Evolutionary conservation across 2,329 filamentous ascomycete genomes (phyloP).

Genomic region (Emydomyces testavorans): DNA sequence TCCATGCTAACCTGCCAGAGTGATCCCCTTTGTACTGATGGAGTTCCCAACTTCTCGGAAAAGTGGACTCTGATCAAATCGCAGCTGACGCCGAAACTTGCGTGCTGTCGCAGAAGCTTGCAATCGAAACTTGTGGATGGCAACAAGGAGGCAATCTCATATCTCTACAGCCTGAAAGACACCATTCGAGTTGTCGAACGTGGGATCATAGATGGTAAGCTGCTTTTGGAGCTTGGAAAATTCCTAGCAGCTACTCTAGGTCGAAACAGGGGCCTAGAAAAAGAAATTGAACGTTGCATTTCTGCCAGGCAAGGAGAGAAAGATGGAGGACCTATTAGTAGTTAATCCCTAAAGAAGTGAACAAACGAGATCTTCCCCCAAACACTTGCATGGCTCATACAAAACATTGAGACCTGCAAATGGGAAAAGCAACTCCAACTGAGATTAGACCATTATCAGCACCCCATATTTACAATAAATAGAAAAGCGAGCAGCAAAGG

Average conservation of each 20-base stretch:
- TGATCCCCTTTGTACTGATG: not conserved
- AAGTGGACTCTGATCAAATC: slow-evolving; percentile 8
- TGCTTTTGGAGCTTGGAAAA: slow-evolving; percentile 8
- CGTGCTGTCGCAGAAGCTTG: not conserved
- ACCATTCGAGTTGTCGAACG: not conserved
- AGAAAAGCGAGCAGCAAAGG: too few relatives aligned
- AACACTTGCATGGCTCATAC: too few relatives aligned
- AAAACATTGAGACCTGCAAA: too few relatives aligned
- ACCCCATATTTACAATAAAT: too few relatives aligned
- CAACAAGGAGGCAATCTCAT: not conserved
- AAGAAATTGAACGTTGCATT: not conserved
- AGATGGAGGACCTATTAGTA: not conserved
- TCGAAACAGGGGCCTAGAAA: slow-evolving; percentile 11
- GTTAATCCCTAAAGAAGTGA: not conserved
- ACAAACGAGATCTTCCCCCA: too few relatives aligned
- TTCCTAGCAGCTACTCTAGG: slow-evolving; percentile 7
- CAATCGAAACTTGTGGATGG: not conserved
- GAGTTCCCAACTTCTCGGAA: not conserved
- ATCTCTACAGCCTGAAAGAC: slow-evolving; percentile 7
- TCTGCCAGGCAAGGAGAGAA: not conserved
- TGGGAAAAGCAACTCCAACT: too few relatives aligned
- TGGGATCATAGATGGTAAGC: not conserved
- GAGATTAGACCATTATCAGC: too few relatives aligned
- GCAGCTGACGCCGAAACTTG: not conserved
- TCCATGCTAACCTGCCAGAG: not conserved